These are phyloP conservation scores for Clarireedia monteithiana DNA, from an alignment of 2,329 filamentous ascomycete species.

Conservation along the genomic window DNA sequence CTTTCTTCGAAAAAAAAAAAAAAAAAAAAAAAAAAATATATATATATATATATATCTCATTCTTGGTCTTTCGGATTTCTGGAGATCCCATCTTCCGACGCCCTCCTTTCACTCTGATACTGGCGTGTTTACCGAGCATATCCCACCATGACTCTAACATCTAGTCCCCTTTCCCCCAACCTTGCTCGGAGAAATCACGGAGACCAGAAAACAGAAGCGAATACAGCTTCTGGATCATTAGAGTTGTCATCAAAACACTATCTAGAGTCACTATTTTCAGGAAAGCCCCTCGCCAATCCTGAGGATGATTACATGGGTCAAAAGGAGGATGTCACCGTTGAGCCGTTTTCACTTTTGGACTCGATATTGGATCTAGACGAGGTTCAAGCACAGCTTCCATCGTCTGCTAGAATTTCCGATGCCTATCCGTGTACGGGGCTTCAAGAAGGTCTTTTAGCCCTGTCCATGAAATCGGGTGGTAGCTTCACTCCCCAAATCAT, in stretches of 20 bases:
- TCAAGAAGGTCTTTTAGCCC: constrained; percentile 32
- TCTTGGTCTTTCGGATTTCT: too few relatives aligned
- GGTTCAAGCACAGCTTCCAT: constrained; percentile 1
- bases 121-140: too few relatives aligned
- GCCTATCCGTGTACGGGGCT: constrained; percentile 31
- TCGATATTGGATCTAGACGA: neutral
- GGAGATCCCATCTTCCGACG: too few relatives aligned
- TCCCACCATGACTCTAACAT: neutral
- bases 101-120: too few relatives aligned
- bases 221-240: neutral
- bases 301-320: neutral
- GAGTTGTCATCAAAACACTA: neutral
- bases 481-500: constrained; percentile 29
- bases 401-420: constrained; percentile 17
- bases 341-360: neutral
- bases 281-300: neutral
- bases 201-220: neutral
- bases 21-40: too few relatives aligned
- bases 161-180: neutral
- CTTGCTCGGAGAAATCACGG: neutral
- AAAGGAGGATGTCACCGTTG: neutral
- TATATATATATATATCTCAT: too few relatives aligned
- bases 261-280: neutral
- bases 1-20: too few relatives aligned
- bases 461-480: constrained; percentile 27